Evolutionary conservation across 1,139 yeast genomes (phyloP).

Genomic region (Taphrina flavorubra): DNA sequence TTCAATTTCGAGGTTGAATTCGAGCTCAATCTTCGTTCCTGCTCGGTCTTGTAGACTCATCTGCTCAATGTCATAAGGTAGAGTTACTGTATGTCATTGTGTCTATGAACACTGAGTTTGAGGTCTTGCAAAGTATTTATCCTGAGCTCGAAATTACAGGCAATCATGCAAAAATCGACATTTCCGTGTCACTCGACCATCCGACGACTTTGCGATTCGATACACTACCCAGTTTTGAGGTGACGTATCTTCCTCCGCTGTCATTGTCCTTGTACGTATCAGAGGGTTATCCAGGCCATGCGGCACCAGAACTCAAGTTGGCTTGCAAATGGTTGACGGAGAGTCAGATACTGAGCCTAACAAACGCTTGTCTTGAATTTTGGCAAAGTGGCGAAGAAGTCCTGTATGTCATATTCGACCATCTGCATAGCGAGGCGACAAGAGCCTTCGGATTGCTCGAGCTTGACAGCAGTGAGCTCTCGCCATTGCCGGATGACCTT

Average conservation of each 20-base stretch:
- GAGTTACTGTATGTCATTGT: constrained; percentile 13
- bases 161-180: constrained; percentile 6
- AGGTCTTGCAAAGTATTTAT: constrained; percentile 44
- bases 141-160: constrained; percentile 34
- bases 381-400: constrained; percentile 34
- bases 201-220: constrained; percentile 2
- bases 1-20: too few species aligned
- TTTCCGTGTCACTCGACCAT: constrained; percentile 1
- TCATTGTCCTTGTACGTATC: constrained; percentile 14
- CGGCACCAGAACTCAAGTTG: constrained; percentile 25
- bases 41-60: too few species aligned
- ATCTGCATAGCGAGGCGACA: constrained; percentile 1
- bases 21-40: too few species aligned
- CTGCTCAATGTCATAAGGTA: too few species aligned
- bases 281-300: constrained; percentile 22
- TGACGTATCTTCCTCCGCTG: constrained; percentile 34
- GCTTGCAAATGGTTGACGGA: constrained; percentile 32
- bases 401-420: constrained; percentile 29
- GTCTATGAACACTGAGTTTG: constrained; percentile 51
- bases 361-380: constrained; percentile 11
- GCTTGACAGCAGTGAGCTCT: not conserved
- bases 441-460: constrained; percentile 5
- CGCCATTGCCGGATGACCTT: not conserved
- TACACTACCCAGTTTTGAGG: constrained; percentile 12
- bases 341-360: constrained; percentile 21